Evolutionary conservation across 495 filamentous ascomycete species (phyloP).

Genomic region (Penicillium simplicissimum): DNA sequence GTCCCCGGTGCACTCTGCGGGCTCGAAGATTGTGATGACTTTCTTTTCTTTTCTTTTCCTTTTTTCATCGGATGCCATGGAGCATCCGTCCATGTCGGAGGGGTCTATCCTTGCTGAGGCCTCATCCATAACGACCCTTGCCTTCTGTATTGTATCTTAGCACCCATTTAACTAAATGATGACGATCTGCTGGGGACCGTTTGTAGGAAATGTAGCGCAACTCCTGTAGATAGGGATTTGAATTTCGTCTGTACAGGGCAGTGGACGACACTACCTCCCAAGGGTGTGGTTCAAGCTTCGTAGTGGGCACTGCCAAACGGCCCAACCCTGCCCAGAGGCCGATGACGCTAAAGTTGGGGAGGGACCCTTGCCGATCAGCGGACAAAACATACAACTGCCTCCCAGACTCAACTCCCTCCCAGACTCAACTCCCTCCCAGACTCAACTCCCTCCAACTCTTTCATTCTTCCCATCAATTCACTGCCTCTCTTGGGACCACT

Average conservation of each 20-base stretch:
- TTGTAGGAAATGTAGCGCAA: not conserved
- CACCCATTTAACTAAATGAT: slow-evolving; percentile 47
- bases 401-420: not conserved
- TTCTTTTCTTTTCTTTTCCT: slow-evolving; percentile 17
- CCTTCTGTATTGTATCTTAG: slow-evolving; percentile 52
- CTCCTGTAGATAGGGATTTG: not conserved
- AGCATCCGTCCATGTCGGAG: slow-evolving; percentile 28
- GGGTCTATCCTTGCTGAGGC: slow-evolving; percentile 24
- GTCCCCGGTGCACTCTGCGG: slow-evolving; percentile 13
- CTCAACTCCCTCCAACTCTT: not conserved
- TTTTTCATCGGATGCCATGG: slow-evolving; percentile 29
- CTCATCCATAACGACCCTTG: slow-evolving; percentile 43
- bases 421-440: not conserved
- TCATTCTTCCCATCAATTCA: slow-evolving; percentile 11
- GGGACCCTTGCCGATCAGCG: slow-evolving; percentile 32
- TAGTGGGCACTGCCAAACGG: not conserved
- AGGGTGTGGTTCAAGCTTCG: not conserved
- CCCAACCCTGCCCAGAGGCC: slow-evolving; percentile 3
- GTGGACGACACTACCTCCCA: not conserved
- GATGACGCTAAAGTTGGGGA: slow-evolving; percentile 26
- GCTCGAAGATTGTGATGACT: slow-evolving; percentile 27
- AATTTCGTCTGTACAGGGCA: too few species aligned
- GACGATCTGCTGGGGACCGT: slow-evolving; percentile 22
- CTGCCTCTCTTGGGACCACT: not conserved
- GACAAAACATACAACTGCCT: slow-evolving; percentile 18